These are phyloP conservation scores for Pichia gijzeniarum DNA, from an alignment of 805 yeast species.

Conservation along the genomic window DNA sequence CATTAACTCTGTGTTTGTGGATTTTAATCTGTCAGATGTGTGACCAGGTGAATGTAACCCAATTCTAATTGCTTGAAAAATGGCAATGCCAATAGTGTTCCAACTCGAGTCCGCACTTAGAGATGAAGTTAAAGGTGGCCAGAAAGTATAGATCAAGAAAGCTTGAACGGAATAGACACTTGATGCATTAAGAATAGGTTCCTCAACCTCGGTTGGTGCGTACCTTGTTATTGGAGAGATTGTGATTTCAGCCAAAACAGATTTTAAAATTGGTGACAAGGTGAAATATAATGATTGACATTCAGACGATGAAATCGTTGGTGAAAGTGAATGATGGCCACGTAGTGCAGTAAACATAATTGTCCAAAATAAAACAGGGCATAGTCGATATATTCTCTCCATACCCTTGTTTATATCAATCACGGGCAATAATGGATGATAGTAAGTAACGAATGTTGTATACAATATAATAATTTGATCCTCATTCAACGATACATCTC, in stretches of 20 bases:
- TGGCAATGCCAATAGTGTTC: slow-evolving; percentile 90
- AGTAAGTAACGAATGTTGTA: slow-evolving; percentile 63
- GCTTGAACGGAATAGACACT: slow-evolving; percentile 95
- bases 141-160: slow-evolving; percentile 74
- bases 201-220: slow-evolving; percentile 70
- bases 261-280: slow-evolving; percentile 64
- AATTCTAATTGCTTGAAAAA: slow-evolving; percentile 86
- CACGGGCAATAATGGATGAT: slow-evolving; percentile 83
- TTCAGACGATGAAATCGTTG: slow-evolving; percentile 20
- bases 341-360: slow-evolving; percentile 80
- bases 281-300: slow-evolving; percentile 43
- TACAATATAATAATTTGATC: slow-evolving; percentile 57
- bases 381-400: slow-evolving; percentile 66
- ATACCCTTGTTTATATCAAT: slow-evolving; percentile 81
- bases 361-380: slow-evolving; percentile 93
- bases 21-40: slow-evolving; percentile 41
- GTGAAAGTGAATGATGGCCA: slow-evolving; percentile 37
- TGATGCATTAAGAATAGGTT: slow-evolving; percentile 79
- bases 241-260: slow-evolving; percentile 77
- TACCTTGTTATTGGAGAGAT: slow-evolving; percentile 86
- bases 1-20: slow-evolving; percentile 40
- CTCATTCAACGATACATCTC: slow-evolving; percentile 56
- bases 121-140: slow-evolving; percentile 96
- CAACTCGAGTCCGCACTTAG: slow-evolving; percentile 93
- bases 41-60: slow-evolving; percentile 83